A percentile compares a stretch with the other conserved stretches of the same genome.
These are phyloP conservation scores for Daldinia vernicosa DNA, from an alignment of 495 filamentous ascomycete genomes.

Conservation along the genomic window DNA sequence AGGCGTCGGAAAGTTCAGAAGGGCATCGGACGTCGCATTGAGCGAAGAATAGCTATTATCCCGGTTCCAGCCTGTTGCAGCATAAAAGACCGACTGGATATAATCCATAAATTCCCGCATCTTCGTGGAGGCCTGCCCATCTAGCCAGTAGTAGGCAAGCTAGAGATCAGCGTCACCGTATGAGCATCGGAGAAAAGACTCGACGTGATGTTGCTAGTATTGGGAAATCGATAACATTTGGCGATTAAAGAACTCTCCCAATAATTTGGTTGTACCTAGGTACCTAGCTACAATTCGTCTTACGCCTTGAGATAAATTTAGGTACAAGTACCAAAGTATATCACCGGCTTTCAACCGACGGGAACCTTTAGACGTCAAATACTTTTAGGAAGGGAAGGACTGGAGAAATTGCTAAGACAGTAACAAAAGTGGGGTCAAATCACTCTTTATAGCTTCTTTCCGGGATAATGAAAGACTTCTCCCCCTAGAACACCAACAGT, in stretches of 20 bases:
- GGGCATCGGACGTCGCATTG: constrained; percentile 83
- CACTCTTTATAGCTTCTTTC: background rate
- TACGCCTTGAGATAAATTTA: background rate
- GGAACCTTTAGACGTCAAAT: background rate
- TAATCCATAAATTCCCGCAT: constrained; percentile 99
- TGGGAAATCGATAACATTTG: background rate
- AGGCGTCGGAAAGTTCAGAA: constrained; percentile 86
- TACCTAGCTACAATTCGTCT: background rate
- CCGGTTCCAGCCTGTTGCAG: constrained; percentile 85
- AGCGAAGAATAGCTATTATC: constrained; percentile 93
- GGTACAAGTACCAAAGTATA: background rate
- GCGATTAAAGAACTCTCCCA: background rate
- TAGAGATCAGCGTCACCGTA: constrained; percentile 32
- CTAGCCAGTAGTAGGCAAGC: constrained; percentile 31
- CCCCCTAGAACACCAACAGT: background rate
- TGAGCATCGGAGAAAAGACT: constrained; percentile 21
- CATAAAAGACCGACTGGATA: constrained; percentile 90
- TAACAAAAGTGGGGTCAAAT: background rate
- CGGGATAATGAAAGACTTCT: background rate
- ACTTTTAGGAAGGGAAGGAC: background rate
- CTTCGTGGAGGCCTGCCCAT: constrained; percentile 30
- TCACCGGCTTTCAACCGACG: background rate
- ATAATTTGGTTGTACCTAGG: background rate
- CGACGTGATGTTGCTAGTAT: constrained; percentile 4
- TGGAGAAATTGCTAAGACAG: background rate